Evolutionary conservation across 305 asterid genomes (phyloP).

Genomic region (Fraxinus latifolia): DNA sequence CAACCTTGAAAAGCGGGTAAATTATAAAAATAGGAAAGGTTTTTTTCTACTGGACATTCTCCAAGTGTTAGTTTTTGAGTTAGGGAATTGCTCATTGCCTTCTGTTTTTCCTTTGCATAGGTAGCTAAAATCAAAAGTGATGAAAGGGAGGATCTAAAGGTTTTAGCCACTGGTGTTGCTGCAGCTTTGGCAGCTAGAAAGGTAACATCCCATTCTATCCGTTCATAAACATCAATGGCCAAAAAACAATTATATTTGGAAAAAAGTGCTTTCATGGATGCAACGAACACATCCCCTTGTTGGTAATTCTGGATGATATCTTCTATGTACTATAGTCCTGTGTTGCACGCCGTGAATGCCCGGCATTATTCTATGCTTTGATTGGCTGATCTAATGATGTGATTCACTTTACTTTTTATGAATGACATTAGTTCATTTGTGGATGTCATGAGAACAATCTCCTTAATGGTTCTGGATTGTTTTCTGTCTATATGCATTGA

Average conservation of each 20-base stretch:
- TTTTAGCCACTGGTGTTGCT: constrained; percentile 94
- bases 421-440: neutral
- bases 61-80: constrained; percentile 9
- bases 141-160: constrained; percentile 99
- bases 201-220: constrained; percentile 41
- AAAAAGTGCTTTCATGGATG: neutral
- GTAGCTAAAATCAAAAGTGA: constrained; percentile 96
- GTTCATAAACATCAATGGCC: neutral
- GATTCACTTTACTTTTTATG: constrained; percentile 15
- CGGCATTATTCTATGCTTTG: constrained; percentile 3
- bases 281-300: neutral
- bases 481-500: constrained; percentile 5
- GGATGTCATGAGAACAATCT: neutral
- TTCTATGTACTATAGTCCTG: constrained; percentile 6
- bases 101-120: constrained; percentile 37
- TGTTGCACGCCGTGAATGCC: constrained; percentile 4
- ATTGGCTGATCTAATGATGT: constrained; percentile 17
- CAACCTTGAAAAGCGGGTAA: constrained; percentile 98
- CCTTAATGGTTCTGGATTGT: constrained; percentile 1
- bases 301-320: constrained; percentile 5
- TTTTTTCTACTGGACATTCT: constrained; percentile 10
- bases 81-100: constrained; percentile 16
- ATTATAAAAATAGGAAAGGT: neutral
- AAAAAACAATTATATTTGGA: neutral
- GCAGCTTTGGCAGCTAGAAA: constrained; percentile 98